Conservation (phyloP, 768 basidiomycete species). For the Podaxis sp. region DNA sequence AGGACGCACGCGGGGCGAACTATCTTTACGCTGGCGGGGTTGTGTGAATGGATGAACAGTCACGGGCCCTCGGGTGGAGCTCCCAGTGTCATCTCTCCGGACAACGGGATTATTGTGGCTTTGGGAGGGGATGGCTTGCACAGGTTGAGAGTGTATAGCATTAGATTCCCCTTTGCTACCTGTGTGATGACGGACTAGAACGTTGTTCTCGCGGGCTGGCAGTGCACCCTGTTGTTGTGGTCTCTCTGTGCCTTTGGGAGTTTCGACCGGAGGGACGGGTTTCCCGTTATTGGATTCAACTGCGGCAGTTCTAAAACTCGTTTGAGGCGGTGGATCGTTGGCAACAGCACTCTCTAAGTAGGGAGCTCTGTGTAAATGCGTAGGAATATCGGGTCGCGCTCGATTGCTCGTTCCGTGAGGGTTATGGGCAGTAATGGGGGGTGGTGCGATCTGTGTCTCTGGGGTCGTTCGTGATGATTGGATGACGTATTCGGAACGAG, state of each 20-base stretch:
- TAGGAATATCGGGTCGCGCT: neutral
- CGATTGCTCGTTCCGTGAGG: neutral
- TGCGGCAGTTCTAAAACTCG: neutral
- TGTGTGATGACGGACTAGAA: neutral
- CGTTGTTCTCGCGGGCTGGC: neutral
- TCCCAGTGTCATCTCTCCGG: neutral
- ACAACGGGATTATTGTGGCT: neutral
- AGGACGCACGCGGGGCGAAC: neutral
- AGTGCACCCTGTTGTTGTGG: neutral
- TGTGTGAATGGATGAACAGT: neutral
- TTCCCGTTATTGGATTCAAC: neutral
- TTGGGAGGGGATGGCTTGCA: neutral
- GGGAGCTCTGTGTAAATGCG: neutral
- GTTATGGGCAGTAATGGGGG: neutral
- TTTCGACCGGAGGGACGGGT: neutral
- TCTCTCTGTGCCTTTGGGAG: neutral
- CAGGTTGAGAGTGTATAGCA: neutral
- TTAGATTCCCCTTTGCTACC: neutral
- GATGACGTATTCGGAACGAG: neutral
- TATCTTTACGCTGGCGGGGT: conserved; percentile 1
- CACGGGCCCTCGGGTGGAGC: neutral
- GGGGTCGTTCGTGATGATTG: neutral
- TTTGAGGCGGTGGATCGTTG: neutral
- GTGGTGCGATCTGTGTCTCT: neutral
- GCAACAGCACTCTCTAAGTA: neutral